These are phyloP conservation scores for Euphorbia lathyris DNA, from an alignment of 345 rosid species.

Conservation along the genomic window DNA sequence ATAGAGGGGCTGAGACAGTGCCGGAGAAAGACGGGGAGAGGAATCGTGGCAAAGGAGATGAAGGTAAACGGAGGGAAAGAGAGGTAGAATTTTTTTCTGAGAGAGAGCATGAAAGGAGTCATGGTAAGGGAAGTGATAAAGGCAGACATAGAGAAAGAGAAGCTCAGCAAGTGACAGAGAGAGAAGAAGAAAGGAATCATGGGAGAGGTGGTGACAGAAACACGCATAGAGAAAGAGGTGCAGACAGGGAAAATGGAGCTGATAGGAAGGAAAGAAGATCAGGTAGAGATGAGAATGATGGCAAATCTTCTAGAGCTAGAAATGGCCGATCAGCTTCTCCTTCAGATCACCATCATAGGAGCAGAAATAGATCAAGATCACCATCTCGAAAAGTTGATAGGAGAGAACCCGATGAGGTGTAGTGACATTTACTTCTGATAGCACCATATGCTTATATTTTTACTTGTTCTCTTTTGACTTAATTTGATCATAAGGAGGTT, in stretches of 20 bases:
- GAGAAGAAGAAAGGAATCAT: slow-evolving; percentile 11
- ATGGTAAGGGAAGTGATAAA: slow-evolving; percentile 20
- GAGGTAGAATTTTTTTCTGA: slow-evolving; percentile 15
- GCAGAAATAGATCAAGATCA: slow-evolving; percentile 46
- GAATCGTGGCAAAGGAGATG: slow-evolving; percentile 23
- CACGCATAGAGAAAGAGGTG: slow-evolving; percentile 12
- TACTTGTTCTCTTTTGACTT: not conserved
- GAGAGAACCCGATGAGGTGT: slow-evolving; percentile 63
- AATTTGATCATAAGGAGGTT: not conserved
- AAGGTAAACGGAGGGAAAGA: slow-evolving; percentile 16
- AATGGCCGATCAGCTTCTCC: slow-evolving; percentile 53
- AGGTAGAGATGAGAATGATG: slow-evolving; percentile 53
- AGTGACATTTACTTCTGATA: slow-evolving; percentile 32
- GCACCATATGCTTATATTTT: not conserved
- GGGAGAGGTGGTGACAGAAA: slow-evolving; percentile 19
- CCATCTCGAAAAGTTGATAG: slow-evolving; percentile 34
- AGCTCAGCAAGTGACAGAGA: slow-evolving; percentile 11
- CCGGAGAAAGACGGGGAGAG: slow-evolving; percentile 25
- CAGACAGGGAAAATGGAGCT: slow-evolving; percentile 37
- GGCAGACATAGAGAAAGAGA: slow-evolving; percentile 28
- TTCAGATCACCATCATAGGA: slow-evolving; percentile 44
- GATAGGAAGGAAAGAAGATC: slow-evolving; percentile 54
- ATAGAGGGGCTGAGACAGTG: slow-evolving; percentile 44
- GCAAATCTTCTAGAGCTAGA: slow-evolving; percentile 45
- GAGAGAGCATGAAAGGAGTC: slow-evolving; percentile 10